phyloP scores from a whole-genome alignment of 2,329 filamentous ascomycete species.

The Helicocarpus griseus region DNA sequence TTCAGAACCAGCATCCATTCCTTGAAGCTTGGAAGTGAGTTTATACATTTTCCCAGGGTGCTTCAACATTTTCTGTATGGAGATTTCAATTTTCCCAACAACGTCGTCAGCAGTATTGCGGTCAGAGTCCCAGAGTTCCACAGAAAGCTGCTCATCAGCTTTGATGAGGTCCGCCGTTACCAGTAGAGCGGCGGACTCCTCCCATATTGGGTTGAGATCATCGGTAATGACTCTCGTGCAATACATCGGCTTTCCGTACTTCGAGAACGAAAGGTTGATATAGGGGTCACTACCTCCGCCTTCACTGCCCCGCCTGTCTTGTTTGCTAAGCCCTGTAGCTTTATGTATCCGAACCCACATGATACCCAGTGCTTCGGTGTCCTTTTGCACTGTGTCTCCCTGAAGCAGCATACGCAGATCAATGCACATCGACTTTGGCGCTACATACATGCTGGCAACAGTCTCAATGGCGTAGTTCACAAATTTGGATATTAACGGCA shows the following conservation, averaged over 20 bases:
- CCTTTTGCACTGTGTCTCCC: conserved; percentile 86
- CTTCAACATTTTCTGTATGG: conserved; percentile 89
- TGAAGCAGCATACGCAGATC: conserved; percentile 85
- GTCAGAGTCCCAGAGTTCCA: conserved; percentile 96
- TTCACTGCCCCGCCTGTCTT: conserved; percentile 70
- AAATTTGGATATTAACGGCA: conserved; percentile 90
- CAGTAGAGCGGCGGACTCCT: conserved; percentile 74
- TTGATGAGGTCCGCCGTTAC: conserved; percentile 87
- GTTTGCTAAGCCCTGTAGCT: conserved; percentile 79
- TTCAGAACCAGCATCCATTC: conserved; percentile 69
- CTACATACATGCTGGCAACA: conserved; percentile 82
- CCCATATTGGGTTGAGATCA: conserved; percentile 85
- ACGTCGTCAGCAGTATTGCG: conserved; percentile 87
- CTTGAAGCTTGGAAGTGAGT: conserved; percentile 71
- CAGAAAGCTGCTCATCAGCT: conserved; percentile 81
- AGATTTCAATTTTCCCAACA: conserved; percentile 87
- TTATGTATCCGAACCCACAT: conserved; percentile 88
- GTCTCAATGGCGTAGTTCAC: conserved; percentile 91
- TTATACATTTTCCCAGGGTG: conserved; percentile 90
- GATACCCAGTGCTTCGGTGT: conserved; percentile 71
- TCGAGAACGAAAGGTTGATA: conserved; percentile 88
- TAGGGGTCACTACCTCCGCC: conserved; percentile 91
- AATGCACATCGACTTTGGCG: conserved; percentile 86
- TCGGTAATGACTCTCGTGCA: conserved; percentile 94
- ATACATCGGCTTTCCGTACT: conserved; percentile 96